Percentiles rank a stretch among this genome's conserved stretches.
phyloP scores from a whole-genome alignment of 2,329 filamentous ascomycete genomes.

The Fusarium virguliforme region DNA sequence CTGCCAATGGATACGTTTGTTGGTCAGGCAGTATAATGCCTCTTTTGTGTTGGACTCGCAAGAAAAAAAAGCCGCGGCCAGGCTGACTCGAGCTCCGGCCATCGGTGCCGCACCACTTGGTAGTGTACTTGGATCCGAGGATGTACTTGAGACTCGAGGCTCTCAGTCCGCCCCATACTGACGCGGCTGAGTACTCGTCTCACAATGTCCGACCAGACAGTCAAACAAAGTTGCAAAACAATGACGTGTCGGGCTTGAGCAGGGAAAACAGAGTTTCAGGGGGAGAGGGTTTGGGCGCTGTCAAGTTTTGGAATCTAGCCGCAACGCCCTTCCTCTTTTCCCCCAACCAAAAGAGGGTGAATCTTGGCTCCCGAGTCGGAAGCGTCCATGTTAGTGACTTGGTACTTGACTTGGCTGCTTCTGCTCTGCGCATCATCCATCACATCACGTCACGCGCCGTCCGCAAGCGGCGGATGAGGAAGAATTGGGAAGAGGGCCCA shows the following conservation, averaged over 20 bases:
- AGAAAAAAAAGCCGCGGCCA: background rate
- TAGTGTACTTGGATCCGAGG: conserved; percentile 9
- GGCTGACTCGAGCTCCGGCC: conserved; percentile 38
- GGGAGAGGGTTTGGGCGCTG: conserved; percentile 13
- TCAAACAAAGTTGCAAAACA: conserved; percentile 18
- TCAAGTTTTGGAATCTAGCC: conserved; percentile 14
- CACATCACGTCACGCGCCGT: conserved; percentile 37
- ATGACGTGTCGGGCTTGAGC: conserved; percentile 29
- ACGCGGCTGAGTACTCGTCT: conserved; percentile 8
- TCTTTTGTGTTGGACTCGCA: background rate
- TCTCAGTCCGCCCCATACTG: conserved; percentile 12
- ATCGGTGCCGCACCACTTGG: conserved; percentile 23
- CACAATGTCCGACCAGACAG: background rate
- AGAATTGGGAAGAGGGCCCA: background rate
- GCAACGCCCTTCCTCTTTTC: background rate
- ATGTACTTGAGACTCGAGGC: background rate
- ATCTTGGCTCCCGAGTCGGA: background rate
- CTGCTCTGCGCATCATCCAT: conserved; percentile 29
- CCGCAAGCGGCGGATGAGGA: conserved; percentile 33
- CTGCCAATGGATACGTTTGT: conserved; percentile 1
- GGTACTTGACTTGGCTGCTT: background rate
- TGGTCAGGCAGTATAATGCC: conserved; percentile 8
- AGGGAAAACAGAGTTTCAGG: conserved; percentile 34
- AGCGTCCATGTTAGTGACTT: conserved; percentile 22
- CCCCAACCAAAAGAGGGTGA: conserved; percentile 1